phyloP scores from a whole-genome alignment of 2,329 filamentous ascomycete species.

The Exophiala sp. region DNA sequence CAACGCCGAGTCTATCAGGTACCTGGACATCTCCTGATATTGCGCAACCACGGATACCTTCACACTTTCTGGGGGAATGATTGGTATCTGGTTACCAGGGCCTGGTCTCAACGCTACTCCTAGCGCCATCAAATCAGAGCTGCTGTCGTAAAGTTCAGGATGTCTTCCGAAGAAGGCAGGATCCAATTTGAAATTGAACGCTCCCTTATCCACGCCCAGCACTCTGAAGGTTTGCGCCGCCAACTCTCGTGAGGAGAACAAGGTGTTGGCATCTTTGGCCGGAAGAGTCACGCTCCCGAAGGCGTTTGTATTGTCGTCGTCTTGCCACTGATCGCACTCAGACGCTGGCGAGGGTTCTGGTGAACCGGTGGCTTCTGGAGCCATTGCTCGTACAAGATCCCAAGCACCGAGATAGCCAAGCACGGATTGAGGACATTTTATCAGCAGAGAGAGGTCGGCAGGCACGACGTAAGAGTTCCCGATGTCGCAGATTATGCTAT shows the following conservation, averaged over 20 bases:
- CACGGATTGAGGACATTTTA: background rate
- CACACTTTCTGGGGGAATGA: no score
- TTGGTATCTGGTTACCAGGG: no score
- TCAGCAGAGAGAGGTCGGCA: slow-evolving; percentile 9
- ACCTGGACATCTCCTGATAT: no score
- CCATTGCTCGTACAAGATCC: slow-evolving; percentile 15
- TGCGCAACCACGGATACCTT: no score
- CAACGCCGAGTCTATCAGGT: no score
- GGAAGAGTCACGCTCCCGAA: slow-evolving; percentile 1
- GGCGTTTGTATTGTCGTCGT: background rate
- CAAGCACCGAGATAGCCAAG: slow-evolving; percentile 15
- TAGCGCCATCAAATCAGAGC: slow-evolving; percentile 1
- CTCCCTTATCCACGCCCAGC: slow-evolving; percentile 10
- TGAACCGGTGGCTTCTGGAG: slow-evolving; percentile 8
- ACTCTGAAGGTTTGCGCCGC: slow-evolving; percentile 14
- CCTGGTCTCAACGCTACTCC: slow-evolving; percentile 2
- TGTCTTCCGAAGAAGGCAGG: slow-evolving; percentile 12
- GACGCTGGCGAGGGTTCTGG: background rate
- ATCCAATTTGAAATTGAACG: slow-evolving; percentile 10
- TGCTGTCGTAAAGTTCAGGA: slow-evolving; percentile 11
- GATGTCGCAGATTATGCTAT: slow-evolving; percentile 15
- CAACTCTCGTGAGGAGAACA: slow-evolving; percentile 6
- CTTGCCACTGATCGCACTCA: background rate
- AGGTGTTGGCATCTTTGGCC: slow-evolving; percentile 1
- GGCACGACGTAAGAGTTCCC: slow-evolving; percentile 15